phyloP scores from a whole-genome alignment of 495 filamentous ascomycete species.

The Lasiosphaeriaceae sp. region DNA sequence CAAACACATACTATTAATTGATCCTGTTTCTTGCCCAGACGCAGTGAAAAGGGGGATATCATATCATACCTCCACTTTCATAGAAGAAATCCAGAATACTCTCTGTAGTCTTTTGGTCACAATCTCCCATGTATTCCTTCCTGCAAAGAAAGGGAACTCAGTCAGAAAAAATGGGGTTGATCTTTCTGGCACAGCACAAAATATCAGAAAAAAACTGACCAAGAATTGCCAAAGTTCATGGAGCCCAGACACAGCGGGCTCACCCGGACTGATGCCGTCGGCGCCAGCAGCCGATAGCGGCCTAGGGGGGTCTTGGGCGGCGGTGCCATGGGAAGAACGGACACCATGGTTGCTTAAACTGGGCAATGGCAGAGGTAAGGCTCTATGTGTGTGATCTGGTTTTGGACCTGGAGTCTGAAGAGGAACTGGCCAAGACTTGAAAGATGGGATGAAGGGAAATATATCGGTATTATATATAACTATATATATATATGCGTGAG shows the following conservation, averaged over 20 bases:
- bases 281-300: constrained; percentile 57
- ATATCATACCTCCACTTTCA: constrained; percentile 36
- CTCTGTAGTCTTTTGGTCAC: constrained; percentile 58
- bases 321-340: not conserved
- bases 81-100: constrained; percentile 66
- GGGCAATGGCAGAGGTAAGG: not conserved
- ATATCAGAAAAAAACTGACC: constrained; percentile 25
- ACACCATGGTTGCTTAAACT: not conserved
- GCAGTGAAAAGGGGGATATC: too few species aligned
- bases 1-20: not conserved
- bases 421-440: too few species aligned
- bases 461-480: too few species aligned
- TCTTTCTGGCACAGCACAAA: not conserved
- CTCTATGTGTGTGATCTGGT: too few species aligned
- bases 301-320: constrained; percentile 42
- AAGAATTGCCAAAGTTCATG: constrained; percentile 61
- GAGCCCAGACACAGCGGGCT: constrained; percentile 58
- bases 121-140: constrained; percentile 51
- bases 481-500: too few species aligned
- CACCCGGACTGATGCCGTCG: constrained; percentile 54
- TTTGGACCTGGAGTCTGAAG: too few species aligned
- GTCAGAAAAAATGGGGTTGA: too few species aligned
- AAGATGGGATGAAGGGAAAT: too few species aligned
- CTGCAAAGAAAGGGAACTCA: constrained; percentile 12
- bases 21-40: too few species aligned